Conservation (phyloP, 176 grass and related monocot genomes). For the Ananas comosus region DNA sequence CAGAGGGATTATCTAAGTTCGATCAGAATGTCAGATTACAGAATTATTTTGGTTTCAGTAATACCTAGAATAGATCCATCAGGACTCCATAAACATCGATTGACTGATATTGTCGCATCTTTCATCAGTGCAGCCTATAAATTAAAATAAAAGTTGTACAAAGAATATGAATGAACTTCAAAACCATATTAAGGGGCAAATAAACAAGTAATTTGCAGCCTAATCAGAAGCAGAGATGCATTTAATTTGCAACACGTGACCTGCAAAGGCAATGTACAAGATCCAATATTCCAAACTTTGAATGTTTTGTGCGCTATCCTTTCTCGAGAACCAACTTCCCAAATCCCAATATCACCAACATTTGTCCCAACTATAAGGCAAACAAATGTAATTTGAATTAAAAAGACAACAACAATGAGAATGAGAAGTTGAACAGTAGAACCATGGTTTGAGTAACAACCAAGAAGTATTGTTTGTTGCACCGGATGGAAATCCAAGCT, state of each 20-base stretch:
- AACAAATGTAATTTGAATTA: conserved; percentile 2
- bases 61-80: conserved; percentile 91
- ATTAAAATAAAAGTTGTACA: conserved; percentile 1
- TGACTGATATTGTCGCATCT: conserved; percentile 95
- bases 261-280: conserved; percentile 80
- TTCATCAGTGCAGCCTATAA: conserved; percentile 86
- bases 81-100: conserved; percentile 95
- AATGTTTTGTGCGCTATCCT: conserved; percentile 89
- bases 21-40: neutral
- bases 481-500: conserved; percentile 94
- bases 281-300: conserved; percentile 92
- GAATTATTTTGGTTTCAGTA: neutral
- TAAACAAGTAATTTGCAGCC: neutral
- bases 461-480: conserved; percentile 98
- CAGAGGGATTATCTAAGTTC: no score
- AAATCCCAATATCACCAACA: conserved; percentile 97
- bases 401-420: conserved; percentile 11
- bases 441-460: conserved; percentile 22
- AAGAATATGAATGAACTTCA: neutral
- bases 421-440: neutral
- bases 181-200: neutral
- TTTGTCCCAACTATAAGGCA: conserved; percentile 86
- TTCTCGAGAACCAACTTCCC: conserved; percentile 97
- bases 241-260: conserved; percentile 27
- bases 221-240: neutral